phyloP scores from a whole-genome alignment of 1,284 basidiomycete genomes.

The Heimioporus retisporus region DNA sequence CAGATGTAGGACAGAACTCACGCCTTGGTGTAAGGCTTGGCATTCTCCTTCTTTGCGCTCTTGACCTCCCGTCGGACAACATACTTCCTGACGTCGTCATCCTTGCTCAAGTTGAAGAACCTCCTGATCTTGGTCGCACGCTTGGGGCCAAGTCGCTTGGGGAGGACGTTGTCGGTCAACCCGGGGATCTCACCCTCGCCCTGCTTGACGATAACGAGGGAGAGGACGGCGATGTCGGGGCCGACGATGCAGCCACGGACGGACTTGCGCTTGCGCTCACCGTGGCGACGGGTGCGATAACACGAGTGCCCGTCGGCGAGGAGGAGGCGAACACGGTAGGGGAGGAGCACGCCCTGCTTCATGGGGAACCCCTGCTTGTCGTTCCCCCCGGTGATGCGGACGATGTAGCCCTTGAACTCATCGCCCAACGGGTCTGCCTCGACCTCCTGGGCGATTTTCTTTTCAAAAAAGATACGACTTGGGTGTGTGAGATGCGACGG shows the following conservation, averaged over 20 bases:
- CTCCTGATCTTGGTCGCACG: constrained; percentile 95
- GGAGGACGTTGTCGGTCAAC: constrained; percentile 93
- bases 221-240: constrained; percentile 96
- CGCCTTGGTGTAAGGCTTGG: constrained; percentile 99
- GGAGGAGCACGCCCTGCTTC: constrained; percentile 99
- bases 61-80: constrained; percentile 94
- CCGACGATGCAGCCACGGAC: constrained; percentile 99
- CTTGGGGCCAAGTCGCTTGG: constrained; percentile 97
- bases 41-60: constrained; percentile 91
- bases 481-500: constrained; percentile 8
- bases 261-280: constrained; percentile 99
- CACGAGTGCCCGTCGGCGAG: constrained; percentile 98
- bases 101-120: constrained; percentile 99
- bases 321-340: constrained; percentile 94
- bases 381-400: constrained; percentile 98
- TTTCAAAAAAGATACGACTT: constrained; percentile 96
- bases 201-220: constrained; percentile 97
- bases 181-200: constrained; percentile 94
- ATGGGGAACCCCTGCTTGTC: constrained; percentile 99
- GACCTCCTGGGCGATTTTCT: constrained; percentile 97
- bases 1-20: constrained; percentile 57
- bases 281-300: constrained; percentile 93
- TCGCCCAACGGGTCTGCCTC: constrained; percentile 93
- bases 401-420: constrained; percentile 98
- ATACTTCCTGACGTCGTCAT: constrained; percentile 98